These are phyloP conservation scores for Fusarium brachygibbosum DNA, from an alignment of 2,329 filamentous ascomycete genomes.

Conservation along the genomic window DNA sequence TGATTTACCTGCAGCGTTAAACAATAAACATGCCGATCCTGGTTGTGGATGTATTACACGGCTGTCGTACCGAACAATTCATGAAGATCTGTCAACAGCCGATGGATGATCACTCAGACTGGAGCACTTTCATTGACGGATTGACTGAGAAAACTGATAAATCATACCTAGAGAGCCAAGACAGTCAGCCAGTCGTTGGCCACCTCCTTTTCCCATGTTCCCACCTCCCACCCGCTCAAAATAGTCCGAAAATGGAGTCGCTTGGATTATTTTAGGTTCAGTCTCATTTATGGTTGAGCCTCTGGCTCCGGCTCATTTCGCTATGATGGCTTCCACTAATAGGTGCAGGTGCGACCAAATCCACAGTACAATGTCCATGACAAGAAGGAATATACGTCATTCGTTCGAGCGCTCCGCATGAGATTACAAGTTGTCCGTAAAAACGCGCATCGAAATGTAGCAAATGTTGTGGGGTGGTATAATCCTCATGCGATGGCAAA, in stretches of 20 bases:
- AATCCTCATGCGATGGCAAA: not conserved
- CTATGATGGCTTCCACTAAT: constrained; percentile 2
- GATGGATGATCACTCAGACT: constrained; percentile 19
- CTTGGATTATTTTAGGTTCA: not conserved
- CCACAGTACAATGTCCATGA: not conserved
- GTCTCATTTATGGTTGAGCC: not conserved
- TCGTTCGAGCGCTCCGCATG: not conserved
- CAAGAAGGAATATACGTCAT: constrained; percentile 8
- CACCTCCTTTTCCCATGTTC: constrained; percentile 40
- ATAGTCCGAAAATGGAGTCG: constrained; percentile 19
- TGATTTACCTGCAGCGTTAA: constrained; percentile 13
- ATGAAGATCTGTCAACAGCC: constrained; percentile 23
- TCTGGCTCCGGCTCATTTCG: constrained; percentile 17
- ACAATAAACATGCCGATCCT: constrained; percentile 1
- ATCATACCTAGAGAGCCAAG: not conserved
- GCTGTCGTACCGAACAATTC: constrained; percentile 1
- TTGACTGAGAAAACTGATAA: constrained; percentile 1
- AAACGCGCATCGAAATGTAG: not conserved
- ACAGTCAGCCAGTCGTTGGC: constrained; percentile 14
- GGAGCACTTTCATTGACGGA: not conserved
- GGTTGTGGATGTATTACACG: not conserved
- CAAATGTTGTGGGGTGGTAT: not conserved
- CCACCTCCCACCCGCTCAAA: constrained; percentile 31
- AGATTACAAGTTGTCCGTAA: not conserved
- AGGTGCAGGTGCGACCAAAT: not conserved